These are phyloP conservation scores for Phytopythium mirpurense DNA, from an alignment of 352 stramenopile species.

Conservation along the genomic window DNA sequence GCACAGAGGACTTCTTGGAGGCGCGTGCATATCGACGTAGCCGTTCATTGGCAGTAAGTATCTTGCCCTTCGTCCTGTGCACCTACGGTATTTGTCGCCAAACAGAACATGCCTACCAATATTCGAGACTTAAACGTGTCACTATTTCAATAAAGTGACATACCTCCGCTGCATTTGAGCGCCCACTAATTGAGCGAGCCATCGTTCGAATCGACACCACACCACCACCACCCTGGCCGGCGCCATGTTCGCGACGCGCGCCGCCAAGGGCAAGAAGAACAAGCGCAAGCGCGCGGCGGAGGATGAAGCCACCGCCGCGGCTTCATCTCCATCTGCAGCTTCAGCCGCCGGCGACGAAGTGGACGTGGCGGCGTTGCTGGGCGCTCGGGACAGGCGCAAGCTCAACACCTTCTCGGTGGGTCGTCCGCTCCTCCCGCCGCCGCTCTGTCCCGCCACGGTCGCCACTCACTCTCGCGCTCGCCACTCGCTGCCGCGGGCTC, in stretches of 20 bases:
- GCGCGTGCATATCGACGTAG: no score
- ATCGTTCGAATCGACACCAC: no score
- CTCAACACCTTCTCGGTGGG: conserved; percentile 61
- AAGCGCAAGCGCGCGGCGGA: conserved; percentile 38
- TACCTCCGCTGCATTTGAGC: no score
- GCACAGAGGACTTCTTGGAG: no score
- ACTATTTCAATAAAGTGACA: not conserved
- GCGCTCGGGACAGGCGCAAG: conserved; percentile 10
- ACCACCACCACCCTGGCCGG: not conserved
- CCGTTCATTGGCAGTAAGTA: no score
- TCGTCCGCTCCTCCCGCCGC: not conserved
- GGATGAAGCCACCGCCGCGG: conserved; percentile 12
- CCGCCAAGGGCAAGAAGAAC: conserved; percentile 38
- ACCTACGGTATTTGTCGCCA: not conserved
- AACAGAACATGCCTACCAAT: not conserved
- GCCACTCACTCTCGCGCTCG: no score
- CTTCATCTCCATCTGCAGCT: not conserved
- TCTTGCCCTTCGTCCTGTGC: no score
- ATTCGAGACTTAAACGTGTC: no score
- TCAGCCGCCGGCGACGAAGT: not conserved
- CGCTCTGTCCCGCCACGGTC: no score
- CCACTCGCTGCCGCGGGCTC: no score
- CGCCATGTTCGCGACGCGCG: conserved; percentile 35
- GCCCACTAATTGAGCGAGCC: no score
- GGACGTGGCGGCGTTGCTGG: conserved; percentile 7